Percentiles rank a stretch among this genome's conserved stretches.
Conservation (phyloP, 2,329 filamentous ascomycete species). For the Neofusicoccum sp. region DNA sequence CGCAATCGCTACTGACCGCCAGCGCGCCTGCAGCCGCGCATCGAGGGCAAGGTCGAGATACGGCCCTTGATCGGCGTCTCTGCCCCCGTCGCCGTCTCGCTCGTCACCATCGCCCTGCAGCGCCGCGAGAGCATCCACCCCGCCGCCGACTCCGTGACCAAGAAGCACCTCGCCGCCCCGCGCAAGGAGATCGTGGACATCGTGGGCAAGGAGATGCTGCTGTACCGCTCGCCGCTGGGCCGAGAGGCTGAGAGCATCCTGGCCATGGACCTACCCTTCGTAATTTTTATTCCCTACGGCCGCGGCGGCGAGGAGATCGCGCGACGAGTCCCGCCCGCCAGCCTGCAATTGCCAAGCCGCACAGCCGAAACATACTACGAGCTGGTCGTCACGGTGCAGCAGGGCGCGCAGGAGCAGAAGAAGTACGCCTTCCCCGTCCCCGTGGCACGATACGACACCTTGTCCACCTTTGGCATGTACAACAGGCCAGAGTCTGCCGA, state of each 20-base stretch:
- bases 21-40: conserved; percentile 69
- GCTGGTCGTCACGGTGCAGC: conserved; percentile 92
- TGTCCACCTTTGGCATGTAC: conserved; percentile 99
- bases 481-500: conserved; percentile 91
- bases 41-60: conserved; percentile 98
- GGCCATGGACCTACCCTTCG: conserved; percentile 95
- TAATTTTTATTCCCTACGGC: conserved; percentile 95
- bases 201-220: conserved; percentile 91
- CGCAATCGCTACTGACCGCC: conserved; percentile 12
- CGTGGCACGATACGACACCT: conserved; percentile 88
- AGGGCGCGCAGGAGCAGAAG: conserved; percentile 82
- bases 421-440: conserved; percentile 92
- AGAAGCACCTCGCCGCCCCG: conserved; percentile 86
- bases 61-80: conserved; percentile 82
- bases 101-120: conserved; percentile 92
- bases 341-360: conserved; percentile 83
- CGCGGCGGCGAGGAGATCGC: conserved; percentile 88
- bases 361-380: conserved; percentile 98
- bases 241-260: conserved; percentile 87
- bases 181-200: conserved; percentile 89
- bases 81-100: conserved; percentile 85
- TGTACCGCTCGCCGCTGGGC: conserved; percentile 84
- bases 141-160: conserved; percentile 89
- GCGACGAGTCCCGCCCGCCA: conserved; percentile 87
- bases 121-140: conserved; percentile 96